These are phyloP conservation scores for Arabidopsis suecica DNA, from an alignment of 345 rosid genomes.

Conservation along the genomic window DNA sequence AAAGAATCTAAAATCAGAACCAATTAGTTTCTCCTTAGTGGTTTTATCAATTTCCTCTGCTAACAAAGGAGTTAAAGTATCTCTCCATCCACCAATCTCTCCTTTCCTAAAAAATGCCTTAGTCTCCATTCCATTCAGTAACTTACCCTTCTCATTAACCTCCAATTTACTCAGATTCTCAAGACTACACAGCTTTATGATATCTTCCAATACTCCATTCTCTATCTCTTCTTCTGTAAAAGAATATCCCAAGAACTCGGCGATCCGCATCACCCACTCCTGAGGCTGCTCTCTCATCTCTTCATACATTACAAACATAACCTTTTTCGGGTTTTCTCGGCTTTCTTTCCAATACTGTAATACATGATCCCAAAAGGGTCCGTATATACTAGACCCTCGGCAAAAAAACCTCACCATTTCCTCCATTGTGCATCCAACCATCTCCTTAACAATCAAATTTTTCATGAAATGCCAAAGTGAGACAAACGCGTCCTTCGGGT, in stretches of 20 bases:
- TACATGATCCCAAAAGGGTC: slow-evolving; percentile 65
- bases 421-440: slow-evolving; percentile 41
- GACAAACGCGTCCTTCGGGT: slow-evolving; percentile 64
- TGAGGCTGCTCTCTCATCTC: slow-evolving; percentile 50
- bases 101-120: slow-evolving; percentile 55
- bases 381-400: slow-evolving; percentile 51
- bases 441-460: slow-evolving; percentile 36
- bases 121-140: slow-evolving; percentile 47
- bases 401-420: slow-evolving; percentile 54
- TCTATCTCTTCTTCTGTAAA: slow-evolving; percentile 49
- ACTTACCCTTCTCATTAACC: slow-evolving; percentile 51
- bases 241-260: slow-evolving; percentile 54
- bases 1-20: slow-evolving; percentile 47
- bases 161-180: slow-evolving; percentile 54
- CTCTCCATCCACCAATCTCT: slow-evolving; percentile 53
- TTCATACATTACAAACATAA: slow-evolving; percentile 59
- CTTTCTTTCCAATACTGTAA: slow-evolving; percentile 59
- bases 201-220: slow-evolving; percentile 34
- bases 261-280: slow-evolving; percentile 37
- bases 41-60: slow-evolving; percentile 45
- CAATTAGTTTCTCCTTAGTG: slow-evolving; percentile 45
- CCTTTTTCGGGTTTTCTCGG: slow-evolving; percentile 44
- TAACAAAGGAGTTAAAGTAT: slow-evolving; percentile 50
- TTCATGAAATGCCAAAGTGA: slow-evolving; percentile 65
- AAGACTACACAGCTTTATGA: slow-evolving; percentile 57